Conservation (phyloP, 805 yeast species). For the Sungouiella thailandica region DNA sequence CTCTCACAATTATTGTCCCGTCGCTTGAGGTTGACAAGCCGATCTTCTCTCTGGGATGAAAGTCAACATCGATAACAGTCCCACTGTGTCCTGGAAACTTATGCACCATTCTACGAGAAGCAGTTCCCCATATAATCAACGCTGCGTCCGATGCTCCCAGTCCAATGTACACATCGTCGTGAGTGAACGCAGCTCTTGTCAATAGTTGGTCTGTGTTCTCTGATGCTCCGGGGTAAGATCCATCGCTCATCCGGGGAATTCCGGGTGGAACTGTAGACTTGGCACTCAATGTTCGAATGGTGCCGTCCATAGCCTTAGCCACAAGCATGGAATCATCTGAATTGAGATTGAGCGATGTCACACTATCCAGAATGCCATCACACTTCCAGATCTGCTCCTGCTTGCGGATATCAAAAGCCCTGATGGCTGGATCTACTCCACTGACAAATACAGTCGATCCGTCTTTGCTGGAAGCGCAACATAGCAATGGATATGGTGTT, state of each 20-base stretch:
- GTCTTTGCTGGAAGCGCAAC: constrained; percentile 32
- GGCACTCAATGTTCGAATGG: constrained; percentile 54
- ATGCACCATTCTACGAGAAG: constrained; percentile 40
- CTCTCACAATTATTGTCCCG: constrained; percentile 49
- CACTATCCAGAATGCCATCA: constrained; percentile 41
- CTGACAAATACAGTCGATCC: constrained; percentile 47
- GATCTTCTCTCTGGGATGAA: constrained; percentile 39
- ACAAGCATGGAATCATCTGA: constrained; percentile 42
- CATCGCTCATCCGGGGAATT: constrained; percentile 38
- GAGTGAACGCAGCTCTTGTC: constrained; percentile 46
- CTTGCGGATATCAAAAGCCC: constrained; percentile 54
- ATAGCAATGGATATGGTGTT: constrained; percentile 55
- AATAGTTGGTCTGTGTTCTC: constrained; percentile 48
- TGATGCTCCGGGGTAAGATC: constrained; percentile 53
- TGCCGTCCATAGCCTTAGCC: constrained; percentile 53
- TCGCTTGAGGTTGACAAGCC: constrained; percentile 51
- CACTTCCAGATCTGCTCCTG: constrained; percentile 42
- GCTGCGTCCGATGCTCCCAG: constrained; percentile 65
- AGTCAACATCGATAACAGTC: constrained; percentile 56
- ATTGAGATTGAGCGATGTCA: constrained; percentile 52
- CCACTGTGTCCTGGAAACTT: constrained; percentile 61
- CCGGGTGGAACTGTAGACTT: constrained; percentile 37
- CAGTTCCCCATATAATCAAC: constrained; percentile 57
- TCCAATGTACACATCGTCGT: constrained; percentile 32
- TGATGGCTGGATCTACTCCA: constrained; percentile 65